phyloP scores from a whole-genome alignment of 129 eudicot species.

The Lactuca saligna region DNA sequence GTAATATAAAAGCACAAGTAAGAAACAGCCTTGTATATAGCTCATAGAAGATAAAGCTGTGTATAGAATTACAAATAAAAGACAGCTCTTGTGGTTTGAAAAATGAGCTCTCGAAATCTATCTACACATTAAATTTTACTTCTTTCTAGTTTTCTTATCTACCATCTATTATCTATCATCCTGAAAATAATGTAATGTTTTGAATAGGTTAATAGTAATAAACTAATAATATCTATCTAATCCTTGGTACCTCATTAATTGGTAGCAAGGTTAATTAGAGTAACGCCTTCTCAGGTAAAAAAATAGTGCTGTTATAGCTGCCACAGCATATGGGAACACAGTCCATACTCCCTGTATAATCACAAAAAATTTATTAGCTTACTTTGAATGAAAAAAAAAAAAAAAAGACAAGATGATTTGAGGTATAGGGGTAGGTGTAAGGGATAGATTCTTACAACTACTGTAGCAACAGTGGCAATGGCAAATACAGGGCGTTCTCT shows the following conservation, averaged over 20 bases:
- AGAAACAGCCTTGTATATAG: conserved; percentile 2
- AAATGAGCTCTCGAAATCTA: conserved; percentile 28
- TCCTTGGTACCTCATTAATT: conserved; percentile 4
- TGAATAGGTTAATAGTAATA: conserved; percentile 12
- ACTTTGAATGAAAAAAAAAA: too few relatives aligned
- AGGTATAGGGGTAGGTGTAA: not conserved
- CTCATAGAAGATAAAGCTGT: conserved; percentile 15
- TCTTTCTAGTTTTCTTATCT: conserved; percentile 24
- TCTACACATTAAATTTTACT: conserved; percentile 26
- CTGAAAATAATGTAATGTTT: conserved; percentile 15
- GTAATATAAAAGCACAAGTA: conserved; percentile 3
- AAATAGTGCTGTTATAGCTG: conserved; percentile 69
- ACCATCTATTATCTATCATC: conserved; percentile 25
- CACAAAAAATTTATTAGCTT: conserved; percentile 7
- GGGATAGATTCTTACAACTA: conserved; percentile 53
- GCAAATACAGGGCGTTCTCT: conserved; percentile 92
- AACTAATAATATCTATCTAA: conserved; percentile 32
- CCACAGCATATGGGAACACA: conserved; percentile 75
- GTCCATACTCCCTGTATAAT: conserved; percentile 78
- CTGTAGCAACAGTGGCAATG: conserved; percentile 86
- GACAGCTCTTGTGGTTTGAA: conserved; percentile 25
- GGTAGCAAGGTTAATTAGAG: conserved; percentile 35
- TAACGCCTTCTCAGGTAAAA: conserved; percentile 53
- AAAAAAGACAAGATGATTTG: too few relatives aligned
- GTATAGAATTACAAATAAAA: conserved; percentile 9